These are phyloP conservation scores for Murraya koenigii DNA, from an alignment of 345 rosid species.

Conservation along the genomic window DNA sequence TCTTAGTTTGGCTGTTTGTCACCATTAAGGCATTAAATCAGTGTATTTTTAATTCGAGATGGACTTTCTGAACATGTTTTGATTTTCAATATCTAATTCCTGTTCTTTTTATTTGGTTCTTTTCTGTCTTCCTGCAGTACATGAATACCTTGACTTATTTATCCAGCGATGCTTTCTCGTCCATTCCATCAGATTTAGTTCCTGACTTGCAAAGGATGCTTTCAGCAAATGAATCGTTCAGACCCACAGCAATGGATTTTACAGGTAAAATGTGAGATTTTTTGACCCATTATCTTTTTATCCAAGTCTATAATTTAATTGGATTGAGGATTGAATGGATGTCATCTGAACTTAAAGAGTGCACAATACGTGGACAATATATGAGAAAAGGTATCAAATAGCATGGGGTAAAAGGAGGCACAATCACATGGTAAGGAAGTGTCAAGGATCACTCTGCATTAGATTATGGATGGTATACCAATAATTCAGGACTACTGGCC, in stretches of 20 bases:
- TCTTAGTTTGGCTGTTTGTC: neutral
- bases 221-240: slow-evolving; percentile 70
- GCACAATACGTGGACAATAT: neutral
- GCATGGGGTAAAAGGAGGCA: neutral
- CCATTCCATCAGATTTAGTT: slow-evolving; percentile 76
- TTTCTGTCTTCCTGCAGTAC: slow-evolving; percentile 58
- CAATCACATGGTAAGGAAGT: neutral
- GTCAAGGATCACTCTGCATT: neutral
- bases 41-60: neutral
- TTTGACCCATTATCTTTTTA: slow-evolving; percentile 1
- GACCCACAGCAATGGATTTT: slow-evolving; percentile 92
- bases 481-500: neutral
- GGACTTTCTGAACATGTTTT: neutral
- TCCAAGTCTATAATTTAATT: neutral
- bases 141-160: slow-evolving; percentile 83
- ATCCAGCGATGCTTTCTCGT: slow-evolving; percentile 83
- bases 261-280: slow-evolving; percentile 52
- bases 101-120: neutral
- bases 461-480: neutral
- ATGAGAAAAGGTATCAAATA: neutral
- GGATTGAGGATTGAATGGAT: neutral
- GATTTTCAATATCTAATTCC: neutral
- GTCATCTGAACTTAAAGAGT: neutral
- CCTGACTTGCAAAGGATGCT: slow-evolving; percentile 93
- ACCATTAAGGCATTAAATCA: neutral